phyloP scores from a whole-genome alignment of 495 filamentous ascomycete species.

The Lichenothelia convexa region DNA sequence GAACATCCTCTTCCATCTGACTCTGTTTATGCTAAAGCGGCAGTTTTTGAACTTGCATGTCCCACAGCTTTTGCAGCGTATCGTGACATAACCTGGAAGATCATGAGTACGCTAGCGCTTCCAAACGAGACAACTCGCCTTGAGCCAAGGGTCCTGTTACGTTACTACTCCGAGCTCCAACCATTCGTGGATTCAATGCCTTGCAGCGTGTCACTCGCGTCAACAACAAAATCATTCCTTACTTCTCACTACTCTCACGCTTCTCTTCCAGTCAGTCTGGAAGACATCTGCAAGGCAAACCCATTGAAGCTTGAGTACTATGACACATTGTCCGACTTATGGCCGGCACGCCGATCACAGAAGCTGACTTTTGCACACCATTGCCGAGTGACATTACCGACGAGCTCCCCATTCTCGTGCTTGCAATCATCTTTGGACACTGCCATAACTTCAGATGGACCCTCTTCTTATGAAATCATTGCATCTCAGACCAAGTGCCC shows the following conservation, averaged over 20 bases:
- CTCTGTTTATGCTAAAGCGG: slow-evolving; percentile 11
- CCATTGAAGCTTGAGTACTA: slow-evolving; percentile 18
- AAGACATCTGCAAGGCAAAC: slow-evolving; percentile 13
- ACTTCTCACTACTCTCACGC: slow-evolving; percentile 17
- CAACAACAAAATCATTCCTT: slow-evolving; percentile 21
- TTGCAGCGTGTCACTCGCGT: slow-evolving; percentile 19
- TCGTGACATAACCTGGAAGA: slow-evolving; percentile 26
- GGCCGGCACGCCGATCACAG: slow-evolving; percentile 9
- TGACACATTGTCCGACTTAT: slow-evolving; percentile 12
- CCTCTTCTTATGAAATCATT: slow-evolving; percentile 35
- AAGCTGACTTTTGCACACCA: slow-evolving; percentile 16
- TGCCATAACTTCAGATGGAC: slow-evolving; percentile 18
- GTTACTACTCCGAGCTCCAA: slow-evolving; percentile 9
- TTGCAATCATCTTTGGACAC: slow-evolving; percentile 9
- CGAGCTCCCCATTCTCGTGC: slow-evolving; percentile 8
- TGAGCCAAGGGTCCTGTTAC: slow-evolving; percentile 5
- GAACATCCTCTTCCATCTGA: slow-evolving; percentile 29
- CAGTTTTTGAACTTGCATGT: slow-evolving; percentile 28
- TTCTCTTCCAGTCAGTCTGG: slow-evolving; percentile 15
- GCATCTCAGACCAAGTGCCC: slow-evolving; percentile 35
- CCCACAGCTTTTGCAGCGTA: slow-evolving; percentile 24
- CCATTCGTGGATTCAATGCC: slow-evolving; percentile 1
- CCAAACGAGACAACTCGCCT: slow-evolving; percentile 1
- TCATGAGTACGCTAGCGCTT: slow-evolving; percentile 13
- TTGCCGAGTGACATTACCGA: slow-evolving; percentile 14